These are phyloP conservation scores for Ophiostoma novo-ulmi DNA, from an alignment of 2,329 filamentous ascomycete genomes.

Conservation along the genomic window DNA sequence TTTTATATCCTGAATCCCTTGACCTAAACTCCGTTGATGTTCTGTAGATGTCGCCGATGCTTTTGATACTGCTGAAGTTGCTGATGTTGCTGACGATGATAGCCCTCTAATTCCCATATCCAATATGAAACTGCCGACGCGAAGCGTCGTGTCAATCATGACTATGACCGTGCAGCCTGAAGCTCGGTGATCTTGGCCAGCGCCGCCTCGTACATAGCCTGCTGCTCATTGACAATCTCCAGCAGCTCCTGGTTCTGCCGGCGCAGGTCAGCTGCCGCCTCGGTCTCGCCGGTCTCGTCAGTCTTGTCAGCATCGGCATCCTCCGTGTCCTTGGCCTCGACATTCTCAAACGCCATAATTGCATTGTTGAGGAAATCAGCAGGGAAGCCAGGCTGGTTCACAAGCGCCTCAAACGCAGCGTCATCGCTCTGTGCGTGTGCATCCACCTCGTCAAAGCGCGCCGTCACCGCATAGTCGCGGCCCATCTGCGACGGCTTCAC, in stretches of 20 bases:
- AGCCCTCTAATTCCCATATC: no score
- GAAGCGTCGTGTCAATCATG: background rate
- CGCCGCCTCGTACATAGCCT: conserved; percentile 35
- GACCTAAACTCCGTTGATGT: conserved; percentile 7
- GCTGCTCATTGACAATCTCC: conserved; percentile 39
- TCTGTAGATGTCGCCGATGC: background rate
- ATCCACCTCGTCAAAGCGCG: conserved; percentile 51
- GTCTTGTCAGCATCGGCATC: conserved; percentile 27
- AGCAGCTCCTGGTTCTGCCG: conserved; percentile 38
- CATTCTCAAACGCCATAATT: conserved; percentile 43
- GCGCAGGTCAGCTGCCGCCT: conserved; percentile 29
- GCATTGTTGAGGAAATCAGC: conserved; percentile 46
- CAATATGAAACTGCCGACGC: background rate
- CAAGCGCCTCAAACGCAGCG: conserved; percentile 41
- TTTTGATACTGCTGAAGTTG: background rate
- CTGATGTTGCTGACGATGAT: background rate
- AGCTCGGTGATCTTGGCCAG: conserved; percentile 32
- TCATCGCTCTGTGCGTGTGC: background rate
- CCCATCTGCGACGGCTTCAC: conserved; percentile 74
- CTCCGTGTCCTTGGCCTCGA: background rate
- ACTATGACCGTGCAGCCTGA: conserved; percentile 25
- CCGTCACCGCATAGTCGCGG: conserved; percentile 59
- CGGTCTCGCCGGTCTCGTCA: conserved; percentile 28
- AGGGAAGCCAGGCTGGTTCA: conserved; percentile 46
- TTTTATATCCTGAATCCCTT: conserved; percentile 11